phyloP scores from a whole-genome alignment of 352 stramenopile genomes.

The Globisporangium splendens region DNA sequence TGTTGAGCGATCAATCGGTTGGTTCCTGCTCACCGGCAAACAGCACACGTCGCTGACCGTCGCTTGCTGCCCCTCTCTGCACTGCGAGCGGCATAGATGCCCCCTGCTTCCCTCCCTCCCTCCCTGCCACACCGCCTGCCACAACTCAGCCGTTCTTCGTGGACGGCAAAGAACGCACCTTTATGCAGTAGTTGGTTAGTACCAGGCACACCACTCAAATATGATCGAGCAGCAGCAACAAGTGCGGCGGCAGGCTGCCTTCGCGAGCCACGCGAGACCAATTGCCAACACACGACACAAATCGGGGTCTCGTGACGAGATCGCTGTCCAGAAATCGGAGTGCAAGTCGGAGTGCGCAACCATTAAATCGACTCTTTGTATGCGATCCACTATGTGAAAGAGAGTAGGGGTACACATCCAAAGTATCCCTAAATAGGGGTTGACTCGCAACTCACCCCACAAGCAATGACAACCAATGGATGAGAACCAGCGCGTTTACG shows the following conservation, averaged over 20 bases:
- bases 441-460: not conserved
- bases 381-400: not conserved
- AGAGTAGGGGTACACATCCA: slow-evolving; percentile 2
- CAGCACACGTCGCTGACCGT: not conserved
- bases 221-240: slow-evolving; percentile 17
- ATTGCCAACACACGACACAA: not conserved
- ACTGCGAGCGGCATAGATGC: not conserved
- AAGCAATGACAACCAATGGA: slow-evolving; percentile 33
- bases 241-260: too few relatives aligned
- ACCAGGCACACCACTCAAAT: slow-evolving; percentile 71
- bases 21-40: too few relatives aligned
- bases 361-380: not conserved
- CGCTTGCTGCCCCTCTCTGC: not conserved
- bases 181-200: slow-evolving; percentile 44
- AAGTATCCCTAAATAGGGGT: slow-evolving; percentile 10
- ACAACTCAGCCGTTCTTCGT: too few relatives aligned
- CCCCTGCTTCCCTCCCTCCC: not conserved
- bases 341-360: not conserved
- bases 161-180: slow-evolving; percentile 11
- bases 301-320: not conserved
- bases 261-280: slow-evolving; percentile 3
- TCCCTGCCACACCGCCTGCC: not conserved
- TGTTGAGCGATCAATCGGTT: not conserved
- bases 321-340: slow-evolving; percentile 1
- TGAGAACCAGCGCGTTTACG: slow-evolving; percentile 6